phyloP scores from a whole-genome alignment of 257 asterid genomes.

The Mitragyna speciosa region DNA sequence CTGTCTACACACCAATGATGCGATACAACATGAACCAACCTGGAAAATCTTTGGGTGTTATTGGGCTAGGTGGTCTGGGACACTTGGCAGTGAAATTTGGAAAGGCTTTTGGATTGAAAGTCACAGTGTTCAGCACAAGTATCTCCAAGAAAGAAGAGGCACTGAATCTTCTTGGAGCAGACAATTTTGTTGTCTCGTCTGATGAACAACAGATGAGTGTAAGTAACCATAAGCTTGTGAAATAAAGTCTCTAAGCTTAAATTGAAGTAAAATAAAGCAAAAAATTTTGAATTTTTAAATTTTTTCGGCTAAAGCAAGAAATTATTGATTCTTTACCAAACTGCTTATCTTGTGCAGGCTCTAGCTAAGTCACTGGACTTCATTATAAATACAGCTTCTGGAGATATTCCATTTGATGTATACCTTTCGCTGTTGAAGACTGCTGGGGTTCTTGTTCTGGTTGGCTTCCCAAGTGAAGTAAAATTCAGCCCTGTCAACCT shows the following conservation, averaged over 20 bases:
- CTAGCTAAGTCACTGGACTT: conserved; percentile 62
- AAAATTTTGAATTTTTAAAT: not conserved
- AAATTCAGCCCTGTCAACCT: conserved; percentile 55
- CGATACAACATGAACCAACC: conserved; percentile 81
- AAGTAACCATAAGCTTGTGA: conserved; percentile 7
- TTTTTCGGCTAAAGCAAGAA: not conserved
- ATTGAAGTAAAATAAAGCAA: not conserved
- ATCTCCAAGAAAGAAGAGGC: conserved; percentile 76
- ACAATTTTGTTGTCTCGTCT: conserved; percentile 70
- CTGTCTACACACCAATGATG: conserved; percentile 85
- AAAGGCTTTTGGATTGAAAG: conserved; percentile 88
- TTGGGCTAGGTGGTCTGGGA: conserved; percentile 96
- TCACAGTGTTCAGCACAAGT: conserved; percentile 86
- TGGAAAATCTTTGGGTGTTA: conserved; percentile 82
- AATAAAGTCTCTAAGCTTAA: not conserved
- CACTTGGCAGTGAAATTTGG: conserved; percentile 96
- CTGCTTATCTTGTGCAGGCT: conserved; percentile 49
- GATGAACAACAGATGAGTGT: conserved; percentile 76
- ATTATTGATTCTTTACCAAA: not conserved
- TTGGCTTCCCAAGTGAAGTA: conserved; percentile 82
- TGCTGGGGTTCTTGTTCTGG: conserved; percentile 67
- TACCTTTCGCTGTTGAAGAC: conserved; percentile 67
- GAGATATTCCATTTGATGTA: conserved; percentile 59
- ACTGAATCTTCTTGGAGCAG: conserved; percentile 69
- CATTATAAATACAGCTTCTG: conserved; percentile 78